Base-by-base conservation (phyloP, 2,329 filamentous ascomycete species). In the Trichoderma sp. region DNA sequence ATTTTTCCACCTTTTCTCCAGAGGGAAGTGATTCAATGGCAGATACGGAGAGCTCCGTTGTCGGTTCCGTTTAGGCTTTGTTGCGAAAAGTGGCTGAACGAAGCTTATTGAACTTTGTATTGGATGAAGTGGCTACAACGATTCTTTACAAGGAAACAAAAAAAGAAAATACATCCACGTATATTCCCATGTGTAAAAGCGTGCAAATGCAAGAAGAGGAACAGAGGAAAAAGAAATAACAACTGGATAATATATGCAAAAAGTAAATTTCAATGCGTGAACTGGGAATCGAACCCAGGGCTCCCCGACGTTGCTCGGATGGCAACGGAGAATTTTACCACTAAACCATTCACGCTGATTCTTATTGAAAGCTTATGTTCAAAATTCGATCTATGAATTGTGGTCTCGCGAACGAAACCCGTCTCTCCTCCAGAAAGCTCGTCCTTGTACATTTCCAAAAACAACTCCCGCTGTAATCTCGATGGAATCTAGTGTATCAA, bases 281-380 rank as follows among this genome's bases (percentile, higher is more conserved):
- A 76, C 78, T 77, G 77, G 77, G 77, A 79, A 78, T 79, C 76
- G 78, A 79, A 79, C 77, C 77, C 77, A 78, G 77, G 76, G 77
- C 77, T 78, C 77, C 77, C 77, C 77, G 77, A 79, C 74, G 73
- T 74, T 76, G 74, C 74, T 72, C 74, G 63, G 73, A 78, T 79
- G 78, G 78, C 77, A 79, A 79, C 77, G 78, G 77, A 78, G 77
- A 78, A 79, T 79, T 79, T 78, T 78, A 79, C 77, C 78, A 78
- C 77, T 72, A 72, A 72, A 72, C 71, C 71, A 72, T 70, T 69
- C 71, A 70, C 71, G 71, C 71, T 69, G n/a, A 24, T 70, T 60
- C n/a, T 72, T 36, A 12, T 63, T 72, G 64, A 7, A n/a, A 28
- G 3, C 0, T 21, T 2, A 24, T 2, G 2, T 2, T 24, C 21